These are phyloP conservation scores for Populus euphratica DNA, from an alignment of 345 rosid species.

Conservation along the genomic window DNA sequence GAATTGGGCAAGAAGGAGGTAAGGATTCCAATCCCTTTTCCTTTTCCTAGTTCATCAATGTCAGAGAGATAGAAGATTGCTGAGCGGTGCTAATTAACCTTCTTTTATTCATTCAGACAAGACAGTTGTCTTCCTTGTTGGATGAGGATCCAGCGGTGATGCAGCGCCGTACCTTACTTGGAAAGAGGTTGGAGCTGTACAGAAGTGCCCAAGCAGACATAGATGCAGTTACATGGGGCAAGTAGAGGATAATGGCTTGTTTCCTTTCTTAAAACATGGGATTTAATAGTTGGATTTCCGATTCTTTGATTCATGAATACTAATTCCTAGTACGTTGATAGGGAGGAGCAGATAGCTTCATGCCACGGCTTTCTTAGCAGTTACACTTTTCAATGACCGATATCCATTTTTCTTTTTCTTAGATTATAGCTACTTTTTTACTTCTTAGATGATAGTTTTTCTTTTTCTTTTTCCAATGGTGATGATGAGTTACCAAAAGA, in stretches of 20 bases:
- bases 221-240: slow-evolving; percentile 87
- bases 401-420: too few species aligned
- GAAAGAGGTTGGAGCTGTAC: slow-evolving; percentile 80
- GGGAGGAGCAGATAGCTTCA: neutral
- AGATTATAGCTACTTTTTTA: neutral
- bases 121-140: slow-evolving; percentile 53
- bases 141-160: slow-evolving; percentile 85
- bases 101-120: slow-evolving; percentile 37
- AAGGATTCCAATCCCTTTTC: neutral
- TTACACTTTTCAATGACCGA: neutral
- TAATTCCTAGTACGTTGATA: neutral
- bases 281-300: neutral
- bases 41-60: neutral
- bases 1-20: slow-evolving; percentile 90
- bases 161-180: slow-evolving; percentile 65
- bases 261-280: neutral
- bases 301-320: slow-evolving; percentile 1
- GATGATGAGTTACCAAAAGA: too few species aligned
- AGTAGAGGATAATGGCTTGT: slow-evolving; percentile 37
- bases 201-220: slow-evolving; percentile 86
- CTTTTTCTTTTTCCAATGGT: neutral
- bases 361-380: neutral
- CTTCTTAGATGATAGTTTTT: neutral
- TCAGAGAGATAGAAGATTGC: neutral
- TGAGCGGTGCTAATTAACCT: neutral